A percentile compares a stretch with the other conserved stretches of the same genome.
Evolutionary conservation across 208 protist genomes (phyloP).

Genomic region (Herpetomonas samuelpessoai): DNA sequence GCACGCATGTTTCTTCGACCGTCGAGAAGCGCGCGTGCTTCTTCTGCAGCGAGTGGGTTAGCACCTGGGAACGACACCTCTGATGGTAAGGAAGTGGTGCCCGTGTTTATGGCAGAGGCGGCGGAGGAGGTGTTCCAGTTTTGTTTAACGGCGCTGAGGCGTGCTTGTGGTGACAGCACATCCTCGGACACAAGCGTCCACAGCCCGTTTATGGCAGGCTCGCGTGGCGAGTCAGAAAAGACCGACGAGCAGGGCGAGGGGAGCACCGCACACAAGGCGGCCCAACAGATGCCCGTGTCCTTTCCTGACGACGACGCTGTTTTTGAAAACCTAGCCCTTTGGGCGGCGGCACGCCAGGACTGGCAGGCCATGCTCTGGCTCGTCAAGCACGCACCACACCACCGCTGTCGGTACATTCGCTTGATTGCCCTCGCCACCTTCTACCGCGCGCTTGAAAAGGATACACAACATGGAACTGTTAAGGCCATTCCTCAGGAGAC

Average conservation of each 20-base stretch:
- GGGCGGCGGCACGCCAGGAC: background rate
- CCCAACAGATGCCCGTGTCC: no score
- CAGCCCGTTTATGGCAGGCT: background rate
- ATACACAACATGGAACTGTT: no score
- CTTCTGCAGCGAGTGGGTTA: background rate
- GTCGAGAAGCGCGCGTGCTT: no score
- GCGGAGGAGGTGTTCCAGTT: background rate
- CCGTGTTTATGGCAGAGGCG: background rate
- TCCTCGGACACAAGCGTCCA: background rate
- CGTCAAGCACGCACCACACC: background rate
- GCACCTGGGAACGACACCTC: no score
- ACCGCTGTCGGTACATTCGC: background rate
- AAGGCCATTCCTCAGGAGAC: background rate
- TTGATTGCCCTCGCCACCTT: background rate
- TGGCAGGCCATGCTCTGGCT: background rate
- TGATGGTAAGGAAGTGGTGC: no score
- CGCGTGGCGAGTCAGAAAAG: no score
- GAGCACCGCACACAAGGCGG: no score
- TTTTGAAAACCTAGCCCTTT: conserved; percentile 1
- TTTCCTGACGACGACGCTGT: background rate
- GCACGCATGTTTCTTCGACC: background rate
- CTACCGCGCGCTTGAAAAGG: background rate
- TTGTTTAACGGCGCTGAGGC: background rate
- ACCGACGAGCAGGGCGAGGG: background rate
- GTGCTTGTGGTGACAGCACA: background rate